A percentile compares a stretch with the other conserved stretches of the same genome.
phyloP scores from a whole-genome alignment of 2,329 filamentous ascomycete genomes.

The Pseudogymnoascus destructans region DNA sequence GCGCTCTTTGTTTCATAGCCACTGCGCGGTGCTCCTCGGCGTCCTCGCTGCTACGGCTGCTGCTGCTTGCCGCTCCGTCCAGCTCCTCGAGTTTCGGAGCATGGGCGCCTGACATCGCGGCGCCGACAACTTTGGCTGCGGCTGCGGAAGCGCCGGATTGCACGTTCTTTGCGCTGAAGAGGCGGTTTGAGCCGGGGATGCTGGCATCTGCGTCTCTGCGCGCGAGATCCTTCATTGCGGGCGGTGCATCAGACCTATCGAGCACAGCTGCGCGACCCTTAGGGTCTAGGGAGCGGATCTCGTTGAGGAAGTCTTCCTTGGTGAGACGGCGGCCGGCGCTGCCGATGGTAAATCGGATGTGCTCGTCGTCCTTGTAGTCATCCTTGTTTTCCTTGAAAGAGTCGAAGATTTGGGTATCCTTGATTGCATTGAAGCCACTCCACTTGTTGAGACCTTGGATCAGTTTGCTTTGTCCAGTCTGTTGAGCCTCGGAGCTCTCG shows the following conservation, averaged over 20 bases:
- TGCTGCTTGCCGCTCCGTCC: background rate
- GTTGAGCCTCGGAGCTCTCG: slow-evolving; percentile 25
- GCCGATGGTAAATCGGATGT: slow-evolving; percentile 64
- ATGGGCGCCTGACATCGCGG: slow-evolving; percentile 17
- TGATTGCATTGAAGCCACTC: slow-evolving; percentile 18
- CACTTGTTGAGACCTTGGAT: slow-evolving; percentile 16
- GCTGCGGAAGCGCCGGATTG: slow-evolving; percentile 13
- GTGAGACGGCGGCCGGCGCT: slow-evolving; percentile 63
- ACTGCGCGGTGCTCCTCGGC: background rate
- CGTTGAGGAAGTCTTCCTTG: slow-evolving; percentile 65
- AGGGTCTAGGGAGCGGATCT: slow-evolving; percentile 60
- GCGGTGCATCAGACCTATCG: slow-evolving; percentile 19
- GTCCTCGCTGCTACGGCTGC: slow-evolving; percentile 4
- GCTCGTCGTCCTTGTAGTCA: slow-evolving; percentile 52
- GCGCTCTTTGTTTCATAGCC: slow-evolving; percentile 20
- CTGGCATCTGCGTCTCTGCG: slow-evolving; percentile 21
- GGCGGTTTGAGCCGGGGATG: slow-evolving; percentile 17
- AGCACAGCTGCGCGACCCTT: slow-evolving; percentile 35
- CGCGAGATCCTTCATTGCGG: slow-evolving; percentile 22
- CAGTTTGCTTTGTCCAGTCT: slow-evolving; percentile 10
- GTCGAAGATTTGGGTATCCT: slow-evolving; percentile 10
- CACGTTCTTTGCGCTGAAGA: slow-evolving; percentile 28
- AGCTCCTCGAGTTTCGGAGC: background rate
- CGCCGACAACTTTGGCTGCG: slow-evolving; percentile 15
- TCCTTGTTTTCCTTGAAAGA: slow-evolving; percentile 20